These are phyloP conservation scores for Monilinia laxa DNA, from an alignment of 2,329 filamentous ascomycete genomes.

Conservation along the genomic window DNA sequence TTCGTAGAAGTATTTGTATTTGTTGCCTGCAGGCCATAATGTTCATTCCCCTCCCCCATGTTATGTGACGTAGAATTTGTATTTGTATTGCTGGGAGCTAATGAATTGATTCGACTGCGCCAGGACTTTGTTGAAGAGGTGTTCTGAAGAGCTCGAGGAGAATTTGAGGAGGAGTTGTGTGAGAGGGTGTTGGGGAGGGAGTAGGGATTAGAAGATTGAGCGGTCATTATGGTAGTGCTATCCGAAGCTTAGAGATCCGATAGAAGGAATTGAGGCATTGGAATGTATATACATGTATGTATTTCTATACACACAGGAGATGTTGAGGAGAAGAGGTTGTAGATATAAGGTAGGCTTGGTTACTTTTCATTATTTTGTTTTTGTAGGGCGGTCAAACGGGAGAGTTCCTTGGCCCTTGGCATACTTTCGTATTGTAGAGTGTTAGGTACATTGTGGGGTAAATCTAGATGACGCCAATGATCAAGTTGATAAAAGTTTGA, in stretches of 20 bases:
- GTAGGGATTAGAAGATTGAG: slow-evolving; percentile 26
- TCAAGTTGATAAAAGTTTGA: background rate
- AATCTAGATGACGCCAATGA: background rate
- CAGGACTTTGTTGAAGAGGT: slow-evolving; percentile 11
- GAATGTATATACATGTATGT: background rate
- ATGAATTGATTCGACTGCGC: slow-evolving; percentile 18
- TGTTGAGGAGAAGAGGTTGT: background rate
- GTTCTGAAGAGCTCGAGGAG: slow-evolving; percentile 1
- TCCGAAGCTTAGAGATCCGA: background rate
- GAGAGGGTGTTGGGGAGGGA: slow-evolving; percentile 32
- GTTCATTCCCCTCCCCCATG: slow-evolving; percentile 11
- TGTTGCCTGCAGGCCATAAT: slow-evolving; percentile 18
- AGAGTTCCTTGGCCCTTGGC: slow-evolving; percentile 4
- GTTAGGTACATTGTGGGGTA: background rate
- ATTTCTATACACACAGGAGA: background rate
- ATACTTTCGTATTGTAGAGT: slow-evolving; percentile 5
- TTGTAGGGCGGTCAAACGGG: background rate
- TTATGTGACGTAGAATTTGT: slow-evolving; percentile 4
- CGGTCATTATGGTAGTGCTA: slow-evolving; percentile 3
- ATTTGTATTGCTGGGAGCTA: slow-evolving; percentile 1
- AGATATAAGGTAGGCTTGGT: background rate
- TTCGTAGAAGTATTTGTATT: slow-evolving; percentile 28
- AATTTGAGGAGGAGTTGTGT: slow-evolving; percentile 19
- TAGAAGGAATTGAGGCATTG: slow-evolving; percentile 1
- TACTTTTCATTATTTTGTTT: background rate